Percentiles rank a stretch among this genome's conserved stretches.
These are phyloP conservation scores for Rhodotorula sp. DNA, from an alignment of 1,284 basidiomycete species.

Conservation along the genomic window DNA sequence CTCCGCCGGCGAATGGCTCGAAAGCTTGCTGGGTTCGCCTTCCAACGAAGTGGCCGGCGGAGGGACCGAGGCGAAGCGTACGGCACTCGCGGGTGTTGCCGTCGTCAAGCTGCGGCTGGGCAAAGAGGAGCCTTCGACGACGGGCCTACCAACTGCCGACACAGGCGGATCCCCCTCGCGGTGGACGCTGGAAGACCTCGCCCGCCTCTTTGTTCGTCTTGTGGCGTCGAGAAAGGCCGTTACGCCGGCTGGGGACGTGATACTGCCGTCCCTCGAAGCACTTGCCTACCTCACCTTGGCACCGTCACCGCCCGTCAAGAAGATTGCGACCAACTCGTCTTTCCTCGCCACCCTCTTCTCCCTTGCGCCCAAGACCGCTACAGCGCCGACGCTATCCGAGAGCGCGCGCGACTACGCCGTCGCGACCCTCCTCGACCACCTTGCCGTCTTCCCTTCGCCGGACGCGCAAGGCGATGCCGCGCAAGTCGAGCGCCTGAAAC, in stretches of 20 bases:
- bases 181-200: slow-evolving; percentile 55
- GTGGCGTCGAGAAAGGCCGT: not conserved
- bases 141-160: slow-evolving; percentile 25
- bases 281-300: slow-evolving; percentile 75
- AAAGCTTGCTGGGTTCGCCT: slow-evolving; percentile 55
- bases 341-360: slow-evolving; percentile 66
- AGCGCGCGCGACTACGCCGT: slow-evolving; percentile 69
- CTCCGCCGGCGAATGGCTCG: slow-evolving; percentile 62
- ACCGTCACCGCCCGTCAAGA: slow-evolving; percentile 61
- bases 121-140: slow-evolving; percentile 47
- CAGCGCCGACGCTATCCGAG: slow-evolving; percentile 48
- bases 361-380: slow-evolving; percentile 44
- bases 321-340: slow-evolving; percentile 61
- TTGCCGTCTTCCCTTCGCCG: slow-evolving; percentile 68
- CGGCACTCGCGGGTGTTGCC: slow-evolving; percentile 68
- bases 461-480: slow-evolving; percentile 68
- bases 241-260: slow-evolving; percentile 38
- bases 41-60: slow-evolving; percentile 50
- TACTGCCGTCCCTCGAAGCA: slow-evolving; percentile 62
- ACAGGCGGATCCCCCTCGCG: slow-evolving; percentile 37
- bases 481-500: slow-evolving; percentile 43
- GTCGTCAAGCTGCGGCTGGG: slow-evolving; percentile 74
- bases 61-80: slow-evolving; percentile 54
- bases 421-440: slow-evolving; percentile 69
- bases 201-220: slow-evolving; percentile 57